Percentiles rank a stretch among this genome's conserved stretches.
Evolutionary conservation across 2,329 filamentous ascomycete species (phyloP).

Genomic region (Talaromyces sp.): DNA sequence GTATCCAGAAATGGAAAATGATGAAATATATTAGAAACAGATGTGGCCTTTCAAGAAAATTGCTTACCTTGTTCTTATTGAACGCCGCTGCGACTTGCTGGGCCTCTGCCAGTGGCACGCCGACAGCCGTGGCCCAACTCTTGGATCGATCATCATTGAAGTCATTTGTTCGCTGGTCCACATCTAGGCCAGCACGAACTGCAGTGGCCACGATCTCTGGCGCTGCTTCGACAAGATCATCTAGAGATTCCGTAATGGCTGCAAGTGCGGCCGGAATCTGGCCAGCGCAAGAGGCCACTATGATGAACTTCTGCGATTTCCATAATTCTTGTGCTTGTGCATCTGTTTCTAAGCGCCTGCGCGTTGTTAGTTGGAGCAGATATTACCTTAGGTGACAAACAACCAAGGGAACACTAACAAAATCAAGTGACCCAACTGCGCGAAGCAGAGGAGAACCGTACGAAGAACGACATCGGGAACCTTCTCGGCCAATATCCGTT

Average conservation of each 20-base stretch:
- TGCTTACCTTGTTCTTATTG: background rate
- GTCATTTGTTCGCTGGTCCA: background rate
- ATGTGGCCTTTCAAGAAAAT: background rate
- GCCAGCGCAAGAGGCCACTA: constrained; percentile 5
- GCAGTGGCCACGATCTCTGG: constrained; percentile 2
- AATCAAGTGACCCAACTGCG: constrained; percentile 3
- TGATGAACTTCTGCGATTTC: background rate
- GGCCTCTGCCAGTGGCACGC: background rate
- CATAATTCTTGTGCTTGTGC: background rate
- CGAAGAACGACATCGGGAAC: constrained; percentile 4
- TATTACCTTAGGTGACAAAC: background rate
- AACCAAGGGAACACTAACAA: background rate
- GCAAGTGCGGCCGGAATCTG: constrained; percentile 1
- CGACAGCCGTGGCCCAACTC: constrained; percentile 5
- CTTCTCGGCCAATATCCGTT: background rate
- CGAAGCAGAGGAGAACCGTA: constrained; percentile 1
- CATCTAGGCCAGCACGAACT: constrained; percentile 1
- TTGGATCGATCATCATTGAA: constrained; percentile 1
- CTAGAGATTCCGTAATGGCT: background rate
- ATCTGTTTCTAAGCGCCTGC: background rate
- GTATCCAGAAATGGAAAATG: background rate
- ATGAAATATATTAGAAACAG: background rate
- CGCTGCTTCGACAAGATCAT: background rate
- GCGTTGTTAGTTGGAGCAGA: background rate
- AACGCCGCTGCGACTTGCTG: background rate